These are phyloP conservation scores for Penicillium dipodomyicola DNA, from an alignment of 495 filamentous ascomycete genomes.

Conservation along the genomic window DNA sequence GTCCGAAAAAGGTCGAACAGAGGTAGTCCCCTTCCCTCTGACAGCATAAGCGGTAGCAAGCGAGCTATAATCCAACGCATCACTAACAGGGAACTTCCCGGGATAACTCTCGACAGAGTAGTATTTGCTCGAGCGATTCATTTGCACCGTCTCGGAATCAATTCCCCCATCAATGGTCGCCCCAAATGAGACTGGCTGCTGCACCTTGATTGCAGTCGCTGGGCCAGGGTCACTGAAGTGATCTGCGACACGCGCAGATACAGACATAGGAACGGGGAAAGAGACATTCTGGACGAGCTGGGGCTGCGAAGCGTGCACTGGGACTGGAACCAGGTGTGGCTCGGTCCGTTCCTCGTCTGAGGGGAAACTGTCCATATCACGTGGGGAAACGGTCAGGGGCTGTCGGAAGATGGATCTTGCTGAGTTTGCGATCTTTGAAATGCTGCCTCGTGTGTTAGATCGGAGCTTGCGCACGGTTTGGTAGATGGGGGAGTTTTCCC, in stretches of 20 bases:
- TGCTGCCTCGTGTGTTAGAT: background rate
- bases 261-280: background rate
- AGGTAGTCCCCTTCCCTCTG: constrained; percentile 27
- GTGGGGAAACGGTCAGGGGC: background rate
- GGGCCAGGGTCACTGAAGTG: constrained; percentile 12
- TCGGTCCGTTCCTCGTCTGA: background rate
- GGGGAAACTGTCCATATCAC: background rate
- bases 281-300: background rate
- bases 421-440: constrained; percentile 5
- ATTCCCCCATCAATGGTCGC: background rate
- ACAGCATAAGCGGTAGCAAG: constrained; percentile 30
- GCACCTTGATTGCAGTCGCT: background rate
- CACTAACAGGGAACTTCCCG: constrained; percentile 38
- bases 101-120: constrained; percentile 38
- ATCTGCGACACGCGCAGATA: background rate
- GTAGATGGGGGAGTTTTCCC: constrained; percentile 6
- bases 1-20: constrained; percentile 40
- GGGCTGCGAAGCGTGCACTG: background rate
- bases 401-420: constrained; percentile 4
- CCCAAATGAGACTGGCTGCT: background rate
- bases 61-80: constrained; percentile 27
- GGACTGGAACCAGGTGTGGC: background rate
- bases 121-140: constrained; percentile 15
- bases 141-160: constrained; percentile 6
- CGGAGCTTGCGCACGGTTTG: constrained; percentile 5